Conservation (phyloP, 2,329 filamentous ascomycete species). For the Colletotrichum sp. region DNA sequence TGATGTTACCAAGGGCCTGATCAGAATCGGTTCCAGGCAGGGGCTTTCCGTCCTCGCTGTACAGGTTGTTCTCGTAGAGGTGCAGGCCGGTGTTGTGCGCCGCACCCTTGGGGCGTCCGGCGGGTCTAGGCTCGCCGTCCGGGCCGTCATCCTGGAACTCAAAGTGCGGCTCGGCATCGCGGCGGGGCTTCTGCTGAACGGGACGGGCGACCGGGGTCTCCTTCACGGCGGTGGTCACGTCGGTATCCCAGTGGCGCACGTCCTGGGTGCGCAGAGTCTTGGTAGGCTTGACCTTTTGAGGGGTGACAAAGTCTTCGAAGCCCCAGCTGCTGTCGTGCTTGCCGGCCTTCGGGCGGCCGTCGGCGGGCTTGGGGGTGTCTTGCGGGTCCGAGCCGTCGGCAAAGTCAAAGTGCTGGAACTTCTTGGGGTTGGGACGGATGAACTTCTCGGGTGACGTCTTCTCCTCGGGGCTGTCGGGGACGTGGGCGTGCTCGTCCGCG, state of each 20-base stretch:
- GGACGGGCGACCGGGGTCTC: constrained; percentile 62
- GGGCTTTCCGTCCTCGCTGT: constrained; percentile 59
- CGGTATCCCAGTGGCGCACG: constrained; percentile 79
- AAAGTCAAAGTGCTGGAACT: constrained; percentile 88
- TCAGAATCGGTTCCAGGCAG: constrained; percentile 35
- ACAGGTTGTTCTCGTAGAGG: constrained; percentile 81
- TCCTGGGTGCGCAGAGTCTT: constrained; percentile 70
- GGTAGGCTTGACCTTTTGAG: constrained; percentile 70
- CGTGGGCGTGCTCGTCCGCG: constrained; percentile 48
- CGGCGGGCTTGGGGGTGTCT: constrained; percentile 49
- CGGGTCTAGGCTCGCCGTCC: constrained; percentile 50
- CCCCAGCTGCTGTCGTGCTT: constrained; percentile 82
- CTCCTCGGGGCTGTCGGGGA: constrained; percentile 47
- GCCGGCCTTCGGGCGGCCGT: constrained; percentile 49
- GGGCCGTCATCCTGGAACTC: constrained; percentile 79
- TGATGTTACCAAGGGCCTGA: constrained; percentile 67
- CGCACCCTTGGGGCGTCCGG: constrained; percentile 56
- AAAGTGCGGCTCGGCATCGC: constrained; percentile 83
- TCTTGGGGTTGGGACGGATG: constrained; percentile 74
- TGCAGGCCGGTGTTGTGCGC: constrained; percentile 71
- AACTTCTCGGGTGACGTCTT: constrained; percentile 45
- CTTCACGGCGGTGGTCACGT: constrained; percentile 58
- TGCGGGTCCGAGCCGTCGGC: constrained; percentile 65
- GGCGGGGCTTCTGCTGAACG: constrained; percentile 71
- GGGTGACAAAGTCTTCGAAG: constrained; percentile 88